A percentile compares a stretch with the other conserved stretches of the same genome.
Conservation (phyloP, 2,329 filamentous ascomycete species). For the Neonectria hederae region DNA sequence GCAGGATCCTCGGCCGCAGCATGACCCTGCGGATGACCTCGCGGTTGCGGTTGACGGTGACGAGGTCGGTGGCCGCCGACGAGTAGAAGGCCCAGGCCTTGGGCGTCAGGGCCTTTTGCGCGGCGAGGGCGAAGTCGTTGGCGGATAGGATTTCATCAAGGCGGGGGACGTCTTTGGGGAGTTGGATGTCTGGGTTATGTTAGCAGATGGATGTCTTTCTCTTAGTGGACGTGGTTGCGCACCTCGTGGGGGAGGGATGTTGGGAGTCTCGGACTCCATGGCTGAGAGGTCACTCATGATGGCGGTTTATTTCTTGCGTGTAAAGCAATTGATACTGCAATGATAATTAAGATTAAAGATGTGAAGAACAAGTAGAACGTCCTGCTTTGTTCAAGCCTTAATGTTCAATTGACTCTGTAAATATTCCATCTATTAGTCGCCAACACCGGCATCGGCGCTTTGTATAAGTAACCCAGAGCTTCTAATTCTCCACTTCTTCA, state of each 20-base stretch:
- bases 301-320: not conserved
- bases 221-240: not conserved
- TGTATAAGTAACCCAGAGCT: constrained; percentile 9
- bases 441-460: constrained; percentile 22
- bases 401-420: not conserved
- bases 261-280: constrained; percentile 42
- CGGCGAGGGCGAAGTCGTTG: constrained; percentile 68
- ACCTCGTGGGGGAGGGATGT: constrained; percentile 39
- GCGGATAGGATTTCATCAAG: constrained; percentile 41
- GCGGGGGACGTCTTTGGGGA: constrained; percentile 28
- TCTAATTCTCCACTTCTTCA: not conserved
- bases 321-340: not conserved
- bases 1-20: constrained; percentile 67
- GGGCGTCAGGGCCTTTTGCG: constrained; percentile 62
- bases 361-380: not conserved
- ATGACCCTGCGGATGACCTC: constrained; percentile 64
- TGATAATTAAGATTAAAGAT: not conserved
- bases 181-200: constrained; percentile 22
- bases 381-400: not conserved
- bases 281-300: constrained; percentile 42
- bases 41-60: constrained; percentile 65
- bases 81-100: constrained; percentile 78
- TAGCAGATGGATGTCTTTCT: constrained; percentile 5
- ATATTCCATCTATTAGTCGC: not conserved
- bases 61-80: constrained; percentile 70